Conservation (phyloP, 768 basidiomycete genomes). For the Suillus subaureus region DNA sequence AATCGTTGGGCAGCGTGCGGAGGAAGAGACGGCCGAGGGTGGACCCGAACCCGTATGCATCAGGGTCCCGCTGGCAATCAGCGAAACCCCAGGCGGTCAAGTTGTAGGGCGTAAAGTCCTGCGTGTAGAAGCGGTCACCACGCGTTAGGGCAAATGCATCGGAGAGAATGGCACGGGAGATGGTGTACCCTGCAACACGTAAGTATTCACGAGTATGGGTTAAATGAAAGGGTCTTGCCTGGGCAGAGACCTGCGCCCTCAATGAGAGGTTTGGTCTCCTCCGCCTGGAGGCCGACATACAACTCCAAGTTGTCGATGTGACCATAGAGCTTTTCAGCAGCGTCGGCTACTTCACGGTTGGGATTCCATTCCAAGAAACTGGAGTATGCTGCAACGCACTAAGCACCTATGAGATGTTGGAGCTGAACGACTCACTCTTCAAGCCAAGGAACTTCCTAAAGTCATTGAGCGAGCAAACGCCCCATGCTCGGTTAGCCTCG, state of each 20-base stretch:
- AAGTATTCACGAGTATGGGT: neutral
- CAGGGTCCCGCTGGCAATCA: slow-evolving; percentile 76
- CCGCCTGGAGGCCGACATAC: slow-evolving; percentile 80
- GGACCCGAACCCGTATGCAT: slow-evolving; percentile 69
- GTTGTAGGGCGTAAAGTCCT: slow-evolving; percentile 81
- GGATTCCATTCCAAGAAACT: slow-evolving; percentile 85
- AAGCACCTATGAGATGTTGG: neutral
- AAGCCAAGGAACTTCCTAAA: slow-evolving; percentile 83
- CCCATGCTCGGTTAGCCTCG: slow-evolving; percentile 74
- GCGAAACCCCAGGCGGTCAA: slow-evolving; percentile 84
- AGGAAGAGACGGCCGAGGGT: slow-evolving; percentile 74
- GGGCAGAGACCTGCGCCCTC: slow-evolving; percentile 87
- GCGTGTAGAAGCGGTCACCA: slow-evolving; percentile 81
- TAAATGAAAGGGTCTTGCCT: slow-evolving; percentile 40
- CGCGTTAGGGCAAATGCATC: slow-evolving; percentile 87
- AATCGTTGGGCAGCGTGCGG: slow-evolving; percentile 73
- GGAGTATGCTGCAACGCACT: slow-evolving; percentile 51
- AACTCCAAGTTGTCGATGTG: slow-evolving; percentile 77
- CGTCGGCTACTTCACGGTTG: slow-evolving; percentile 62
- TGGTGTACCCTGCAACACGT: slow-evolving; percentile 64
- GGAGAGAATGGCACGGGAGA: slow-evolving; percentile 82
- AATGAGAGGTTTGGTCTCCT: slow-evolving; percentile 71
- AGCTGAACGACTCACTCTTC: slow-evolving; percentile 51
- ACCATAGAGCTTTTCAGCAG: slow-evolving; percentile 79
- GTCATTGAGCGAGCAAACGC: slow-evolving; percentile 82